Evolutionary conservation across 495 filamentous ascomycete genomes (phyloP).

Genomic region (Trichoderma virens): DNA sequence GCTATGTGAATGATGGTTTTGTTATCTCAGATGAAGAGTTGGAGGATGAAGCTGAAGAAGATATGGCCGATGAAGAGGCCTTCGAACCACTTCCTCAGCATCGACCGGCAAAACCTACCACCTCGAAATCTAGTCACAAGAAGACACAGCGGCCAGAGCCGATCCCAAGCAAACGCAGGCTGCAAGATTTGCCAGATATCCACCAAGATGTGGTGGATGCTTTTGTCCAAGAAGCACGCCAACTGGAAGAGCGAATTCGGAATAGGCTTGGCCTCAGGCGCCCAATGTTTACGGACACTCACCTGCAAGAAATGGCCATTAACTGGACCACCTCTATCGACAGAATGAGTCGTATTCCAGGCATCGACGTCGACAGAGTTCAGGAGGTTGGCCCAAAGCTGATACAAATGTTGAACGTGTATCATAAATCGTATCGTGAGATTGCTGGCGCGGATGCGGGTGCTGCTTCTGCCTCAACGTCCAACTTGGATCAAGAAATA

Average conservation of each 20-base stretch:
- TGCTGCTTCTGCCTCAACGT: slow-evolving; percentile 16
- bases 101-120: slow-evolving; percentile 32
- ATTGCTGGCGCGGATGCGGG: slow-evolving; percentile 35
- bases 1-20: slow-evolving; percentile 45
- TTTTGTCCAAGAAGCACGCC: slow-evolving; percentile 66
- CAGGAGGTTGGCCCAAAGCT: slow-evolving; percentile 60
- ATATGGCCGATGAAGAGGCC: slow-evolving; percentile 29
- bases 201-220: slow-evolving; percentile 48
- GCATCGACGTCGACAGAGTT: slow-evolving; percentile 65
- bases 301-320: slow-evolving; percentile 80
- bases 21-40: slow-evolving; percentile 42
- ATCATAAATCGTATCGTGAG: slow-evolving; percentile 48
- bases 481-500: slow-evolving; percentile 54
- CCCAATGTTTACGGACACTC: slow-evolving; percentile 67
- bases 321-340: slow-evolving; percentile 51
- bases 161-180: slow-evolving; percentile 5
- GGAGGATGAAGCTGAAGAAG: slow-evolving; percentile 18
- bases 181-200: slow-evolving; percentile 42
- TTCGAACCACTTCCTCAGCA: slow-evolving; percentile 48
- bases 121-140: slow-evolving; percentile 16
- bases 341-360: slow-evolving; percentile 58
- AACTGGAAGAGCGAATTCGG: slow-evolving; percentile 57
- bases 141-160: slow-evolving; percentile 9
- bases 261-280: slow-evolving; percentile 52
- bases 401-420: slow-evolving; percentile 52